phyloP scores from a whole-genome alignment of 306 rosid genomes.

The Ammopiptanthus mongolicus region DNA sequence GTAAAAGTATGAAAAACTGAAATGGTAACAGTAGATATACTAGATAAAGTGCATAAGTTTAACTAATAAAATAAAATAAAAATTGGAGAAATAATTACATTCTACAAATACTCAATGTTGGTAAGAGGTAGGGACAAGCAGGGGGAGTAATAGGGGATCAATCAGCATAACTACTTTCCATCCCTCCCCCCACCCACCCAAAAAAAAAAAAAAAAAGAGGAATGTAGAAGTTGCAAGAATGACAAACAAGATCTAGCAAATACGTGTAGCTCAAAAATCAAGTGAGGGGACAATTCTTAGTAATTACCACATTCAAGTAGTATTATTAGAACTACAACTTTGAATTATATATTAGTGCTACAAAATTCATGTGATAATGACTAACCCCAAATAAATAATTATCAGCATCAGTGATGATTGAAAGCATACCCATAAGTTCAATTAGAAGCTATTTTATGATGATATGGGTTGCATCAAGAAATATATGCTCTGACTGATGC shows the following conservation, averaged over 20 bases:
- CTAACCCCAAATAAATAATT: not conserved
- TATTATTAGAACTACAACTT: not conserved
- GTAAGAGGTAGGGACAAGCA: too few relatives aligned
- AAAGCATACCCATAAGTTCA: not conserved
- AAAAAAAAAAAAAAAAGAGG: not conserved
- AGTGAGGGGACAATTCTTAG: not conserved
- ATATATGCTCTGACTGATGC: slow-evolving; percentile 7
- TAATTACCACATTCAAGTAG: not conserved
- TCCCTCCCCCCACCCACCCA: too few relatives aligned
- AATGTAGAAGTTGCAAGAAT: not conserved
- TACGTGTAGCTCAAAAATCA: not conserved
- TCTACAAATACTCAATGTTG: too few relatives aligned
- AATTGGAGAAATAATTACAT: too few relatives aligned
- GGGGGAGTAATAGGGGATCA: too few relatives aligned
- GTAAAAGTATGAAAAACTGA: not conserved
- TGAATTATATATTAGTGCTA: not conserved
- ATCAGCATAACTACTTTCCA: too few relatives aligned
- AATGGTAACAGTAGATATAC: not conserved
- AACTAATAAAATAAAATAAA: not conserved
- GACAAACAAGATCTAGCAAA: too few relatives aligned
- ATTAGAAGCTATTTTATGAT: not conserved
- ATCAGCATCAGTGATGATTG: not conserved
- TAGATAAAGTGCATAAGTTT: not conserved
- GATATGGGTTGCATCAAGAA: not conserved
- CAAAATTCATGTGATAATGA: not conserved